phyloP scores from a whole-genome alignment of 371 early-diverging fungal genomes.

The Circinella minor region DNA sequence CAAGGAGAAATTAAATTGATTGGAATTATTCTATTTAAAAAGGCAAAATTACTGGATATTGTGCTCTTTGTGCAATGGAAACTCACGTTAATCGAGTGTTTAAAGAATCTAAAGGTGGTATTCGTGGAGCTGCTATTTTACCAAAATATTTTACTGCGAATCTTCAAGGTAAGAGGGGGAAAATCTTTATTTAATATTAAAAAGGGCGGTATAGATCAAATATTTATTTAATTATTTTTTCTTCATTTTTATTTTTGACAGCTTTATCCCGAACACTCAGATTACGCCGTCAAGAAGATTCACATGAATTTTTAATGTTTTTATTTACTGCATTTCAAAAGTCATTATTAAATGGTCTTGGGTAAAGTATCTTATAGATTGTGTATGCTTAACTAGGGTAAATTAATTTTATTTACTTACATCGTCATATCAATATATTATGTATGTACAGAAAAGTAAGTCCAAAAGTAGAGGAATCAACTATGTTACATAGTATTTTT shows the following conservation, averaged over 20 bases:
- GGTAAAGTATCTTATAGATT: slow-evolving; percentile 23
- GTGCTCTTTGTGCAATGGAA: slow-evolving; percentile 68
- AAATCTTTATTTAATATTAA: no score
- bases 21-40: background rate
- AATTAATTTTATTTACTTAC: background rate
- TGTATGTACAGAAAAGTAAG: slow-evolving; percentile 58
- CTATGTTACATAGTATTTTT: slow-evolving; percentile 79
- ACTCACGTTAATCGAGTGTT: slow-evolving; percentile 56
- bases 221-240: no score
- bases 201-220: no score
- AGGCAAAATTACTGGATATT: slow-evolving; percentile 60
- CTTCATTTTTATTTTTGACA: slow-evolving; percentile 10
- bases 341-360: slow-evolving; percentile 22
- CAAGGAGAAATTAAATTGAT: background rate
- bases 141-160: slow-evolving; percentile 75
- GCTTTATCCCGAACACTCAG: slow-evolving; percentile 78
- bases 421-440: no score
- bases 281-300: slow-evolving; percentile 87
- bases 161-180: slow-evolving; percentile 53
- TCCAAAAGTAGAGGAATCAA: slow-evolving; percentile 73
- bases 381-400: slow-evolving; percentile 2
- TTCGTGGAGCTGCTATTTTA: slow-evolving; percentile 52
- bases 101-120: slow-evolving; percentile 41
- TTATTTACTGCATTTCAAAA: slow-evolving; percentile 66
- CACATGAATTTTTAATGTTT: slow-evolving; percentile 87